These are phyloP conservation scores for Syzygium jambos DNA, from an alignment of 345 rosid genomes.

Conservation along the genomic window DNA sequence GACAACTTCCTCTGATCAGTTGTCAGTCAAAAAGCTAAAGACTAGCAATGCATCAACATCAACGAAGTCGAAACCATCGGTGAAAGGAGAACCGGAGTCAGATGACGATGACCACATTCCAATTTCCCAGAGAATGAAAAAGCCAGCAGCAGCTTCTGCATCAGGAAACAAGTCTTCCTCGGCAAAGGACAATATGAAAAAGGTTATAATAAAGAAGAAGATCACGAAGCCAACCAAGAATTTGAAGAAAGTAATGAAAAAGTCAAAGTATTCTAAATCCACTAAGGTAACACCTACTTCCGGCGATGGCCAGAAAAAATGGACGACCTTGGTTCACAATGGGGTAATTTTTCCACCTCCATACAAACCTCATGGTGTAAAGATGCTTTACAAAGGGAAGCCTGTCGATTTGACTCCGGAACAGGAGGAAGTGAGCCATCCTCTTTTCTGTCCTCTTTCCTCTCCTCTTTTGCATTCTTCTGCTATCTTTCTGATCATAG, in stretches of 20 bases:
- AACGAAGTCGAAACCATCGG: constrained; percentile 38
- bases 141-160: constrained; percentile 21
- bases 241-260: constrained; percentile 45
- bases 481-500: background rate
- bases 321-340: constrained; percentile 90
- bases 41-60: constrained; percentile 31
- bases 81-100: constrained; percentile 30
- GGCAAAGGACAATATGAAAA: constrained; percentile 41
- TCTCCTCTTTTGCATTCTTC: constrained; percentile 2
- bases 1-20: constrained; percentile 28
- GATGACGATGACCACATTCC: constrained; percentile 77
- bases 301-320: constrained; percentile 94
- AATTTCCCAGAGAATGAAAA: constrained; percentile 67
- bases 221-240: constrained; percentile 40
- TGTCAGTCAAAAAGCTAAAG: constrained; percentile 60
- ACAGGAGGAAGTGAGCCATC: constrained; percentile 74
- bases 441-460: background rate
- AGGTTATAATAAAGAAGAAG: constrained; percentile 20
- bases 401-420: constrained; percentile 68
- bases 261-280: constrained; percentile 54
- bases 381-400: constrained; percentile 75
- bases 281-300: constrained; percentile 64
- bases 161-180: constrained; percentile 38
- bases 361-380: constrained; percentile 81
- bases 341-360: constrained; percentile 96